Evolutionary conservation across 208 protist genomes (phyloP), one percentile per base, ranked within the genome.

Genomic region (Acanthamoeba castellanii): DNA sequence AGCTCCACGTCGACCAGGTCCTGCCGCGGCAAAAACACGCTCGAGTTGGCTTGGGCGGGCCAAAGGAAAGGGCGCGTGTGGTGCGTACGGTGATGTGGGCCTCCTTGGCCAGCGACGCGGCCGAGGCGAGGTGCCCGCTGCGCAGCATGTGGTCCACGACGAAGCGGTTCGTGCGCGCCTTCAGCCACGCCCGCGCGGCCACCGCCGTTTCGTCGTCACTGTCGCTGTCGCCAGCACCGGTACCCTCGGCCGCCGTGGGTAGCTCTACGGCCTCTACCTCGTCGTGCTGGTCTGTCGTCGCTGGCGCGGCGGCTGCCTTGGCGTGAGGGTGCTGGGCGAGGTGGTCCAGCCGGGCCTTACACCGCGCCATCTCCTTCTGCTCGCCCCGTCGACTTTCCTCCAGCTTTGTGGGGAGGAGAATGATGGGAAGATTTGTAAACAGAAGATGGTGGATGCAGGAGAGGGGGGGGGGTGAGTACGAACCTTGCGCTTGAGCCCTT

Each of bases 401-500:
- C 7, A 92, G 85, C 85, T n/a, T n/a, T 92, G 66, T 7, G 3
- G 14, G 76, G 5, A 30, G 45, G 2, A n/a, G 7, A 30, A 42
- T 52, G 88, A 27, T 72, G 34, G 9, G 4, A 6, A 64, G 45
- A 70, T 16, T 57, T 11, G 20, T 57, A 18, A 5, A 32, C 14
- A 64, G 55, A 34, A 52, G 1, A 30, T 27, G 34, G 20, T 42
- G 45, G 27, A 30, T 11, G 59, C 68, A 25, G 4, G 6, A 30
- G 3, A 3, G 34, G 2, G 34, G 14, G 9, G 55, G 14, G 34
- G n/a, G n/a, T n/a, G 7, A 72, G 32, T 6, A 50, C 27, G 52
- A 66, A 89, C 92, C 92, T 94, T 94, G 50, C 92, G 92, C 59
- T 94, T 94, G 4, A 94, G 55, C 27, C 92, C 92, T 32, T 94